Evolutionary conservation across 495 filamentous ascomycete genomes (phyloP).

Genomic region (Penicillium nucicola): DNA sequence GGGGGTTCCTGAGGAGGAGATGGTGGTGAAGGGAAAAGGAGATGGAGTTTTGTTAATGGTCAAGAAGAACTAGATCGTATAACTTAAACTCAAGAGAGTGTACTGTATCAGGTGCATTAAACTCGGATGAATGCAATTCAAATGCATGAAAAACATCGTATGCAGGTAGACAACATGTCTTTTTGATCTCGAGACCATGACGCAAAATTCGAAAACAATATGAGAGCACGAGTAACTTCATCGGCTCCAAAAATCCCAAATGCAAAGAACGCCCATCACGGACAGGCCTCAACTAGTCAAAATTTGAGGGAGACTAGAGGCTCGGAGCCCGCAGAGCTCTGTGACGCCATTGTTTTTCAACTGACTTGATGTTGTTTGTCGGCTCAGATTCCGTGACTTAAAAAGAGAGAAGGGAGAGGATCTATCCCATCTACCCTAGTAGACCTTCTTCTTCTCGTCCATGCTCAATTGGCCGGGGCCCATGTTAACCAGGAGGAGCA

Average conservation of each 20-base stretch:
- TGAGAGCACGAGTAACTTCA: neutral
- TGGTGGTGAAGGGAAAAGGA: constrained; percentile 6
- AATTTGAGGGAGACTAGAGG: neutral
- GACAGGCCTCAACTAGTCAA: neutral
- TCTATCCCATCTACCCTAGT: constrained; percentile 50
- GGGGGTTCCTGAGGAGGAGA: constrained; percentile 19
- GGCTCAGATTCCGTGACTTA: constrained; percentile 6
- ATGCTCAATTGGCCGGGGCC: constrained; percentile 95
- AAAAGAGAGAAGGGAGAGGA: constrained; percentile 9
- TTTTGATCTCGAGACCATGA: constrained; percentile 8
- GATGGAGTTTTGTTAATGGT: constrained; percentile 16
- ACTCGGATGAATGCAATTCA: constrained; percentile 6
- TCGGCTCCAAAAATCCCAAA: constrained; percentile 6
- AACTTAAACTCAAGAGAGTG: neutral
- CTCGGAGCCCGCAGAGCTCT: constrained; percentile 2
- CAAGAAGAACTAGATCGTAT: constrained; percentile 8
- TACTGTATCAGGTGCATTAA: neutral
- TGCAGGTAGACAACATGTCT: constrained; percentile 8
- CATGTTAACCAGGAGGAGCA: constrained; percentile 95
- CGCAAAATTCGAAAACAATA: constrained; percentile 9
- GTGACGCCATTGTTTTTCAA: neutral
- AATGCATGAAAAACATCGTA: constrained; percentile 15
- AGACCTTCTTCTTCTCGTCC: constrained; percentile 99
- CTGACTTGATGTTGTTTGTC: constrained; percentile 4
- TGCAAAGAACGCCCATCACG: constrained; percentile 5